Base-by-base conservation (phyloP, 352 stramenopile species). In the Globisporangium viniferum region DNA sequence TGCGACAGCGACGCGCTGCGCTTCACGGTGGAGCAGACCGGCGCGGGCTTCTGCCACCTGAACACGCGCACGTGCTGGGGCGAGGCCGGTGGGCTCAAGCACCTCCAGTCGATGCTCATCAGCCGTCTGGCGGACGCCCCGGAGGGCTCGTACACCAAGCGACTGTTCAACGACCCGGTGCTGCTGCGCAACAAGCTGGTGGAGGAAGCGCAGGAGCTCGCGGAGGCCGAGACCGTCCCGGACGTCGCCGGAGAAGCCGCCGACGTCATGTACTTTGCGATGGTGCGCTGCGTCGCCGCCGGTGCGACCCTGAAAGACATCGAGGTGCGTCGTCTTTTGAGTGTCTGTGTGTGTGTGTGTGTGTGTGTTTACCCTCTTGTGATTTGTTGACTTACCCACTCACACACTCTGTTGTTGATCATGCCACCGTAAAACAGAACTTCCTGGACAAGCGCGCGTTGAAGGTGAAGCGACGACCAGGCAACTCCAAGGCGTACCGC, bases 181-280 rank as follows among this genome's bases (percentile, higher is more conserved):
- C 73, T 99, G 68, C 79, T 99, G 61, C 88, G 94, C 24, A 95
- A 98, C 74, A 99, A 99, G 79, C 82, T 99, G 27, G 94, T 99
- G 10, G 97, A 99, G 72, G 96, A 99, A 80, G 94, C 94, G 24
- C 95, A 99, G 72, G 93, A 98, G 69, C 85, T 98, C 20, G 84
- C 90, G 3, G 93, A 98, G 71, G 92, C 93, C 6, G 78, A 95
- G 69, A 91, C 73, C 4, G 75, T 83, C 36, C 63, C 90, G 20
- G 88, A 99, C 68, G 93, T 99, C 0, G 95, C 95, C 8, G 93
- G 91, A 41, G 96, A 99, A 76, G 86, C 97, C 8, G 97, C 95
- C 6, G 97, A 99, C 80, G 91, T 99, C 18, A 79, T 98, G 70
- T 99, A 99, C 74, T 99, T 99, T 78, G 93, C 94, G 22, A 97